These are phyloP conservation scores for Lippia alba DNA, from an alignment of 305 asterid species.

Conservation along the genomic window DNA sequence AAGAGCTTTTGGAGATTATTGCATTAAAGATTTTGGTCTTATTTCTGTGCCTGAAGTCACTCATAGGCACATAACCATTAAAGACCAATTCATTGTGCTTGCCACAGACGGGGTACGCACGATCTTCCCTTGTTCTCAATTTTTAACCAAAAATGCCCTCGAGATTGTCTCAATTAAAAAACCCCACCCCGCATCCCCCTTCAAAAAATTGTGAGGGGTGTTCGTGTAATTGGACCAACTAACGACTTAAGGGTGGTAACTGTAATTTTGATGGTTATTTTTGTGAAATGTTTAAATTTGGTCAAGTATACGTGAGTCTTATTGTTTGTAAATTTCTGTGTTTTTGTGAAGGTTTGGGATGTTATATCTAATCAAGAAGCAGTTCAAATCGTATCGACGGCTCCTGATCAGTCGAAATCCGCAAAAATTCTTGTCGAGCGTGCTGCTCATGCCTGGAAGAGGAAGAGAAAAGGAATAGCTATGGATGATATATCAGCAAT, in stretches of 20 bases:
- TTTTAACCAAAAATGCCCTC: not conserved
- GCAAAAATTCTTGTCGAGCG: slow-evolving; percentile 74
- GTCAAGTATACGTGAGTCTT: not conserved
- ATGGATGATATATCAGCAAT: slow-evolving; percentile 97
- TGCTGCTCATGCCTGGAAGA: slow-evolving; percentile 78
- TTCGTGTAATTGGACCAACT: too few relatives aligned
- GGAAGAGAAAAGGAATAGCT: slow-evolving; percentile 82
- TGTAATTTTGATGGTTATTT: too few relatives aligned
- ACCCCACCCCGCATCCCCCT: too few relatives aligned
- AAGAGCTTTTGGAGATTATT: slow-evolving; percentile 91
- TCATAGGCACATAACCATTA: slow-evolving; percentile 63
- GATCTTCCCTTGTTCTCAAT: not conserved
- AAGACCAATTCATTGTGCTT: slow-evolving; percentile 80
- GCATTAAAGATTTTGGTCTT: slow-evolving; percentile 82
- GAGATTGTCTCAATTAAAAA: too few relatives aligned
- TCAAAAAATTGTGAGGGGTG: too few relatives aligned
- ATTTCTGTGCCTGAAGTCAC: slow-evolving; percentile 88
- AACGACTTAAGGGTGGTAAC: too few relatives aligned
- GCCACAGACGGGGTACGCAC: slow-evolving; percentile 95
- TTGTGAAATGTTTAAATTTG: too few relatives aligned
- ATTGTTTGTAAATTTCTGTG: not conserved
- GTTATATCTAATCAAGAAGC: slow-evolving; percentile 93
- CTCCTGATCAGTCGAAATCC: slow-evolving; percentile 60
- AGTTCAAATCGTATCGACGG: slow-evolving; percentile 64
- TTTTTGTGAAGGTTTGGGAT: slow-evolving; percentile 82